These are phyloP conservation scores for Vitis cinerea DNA, from an alignment of 164 flowering plant species.

Conservation along the genomic window DNA sequence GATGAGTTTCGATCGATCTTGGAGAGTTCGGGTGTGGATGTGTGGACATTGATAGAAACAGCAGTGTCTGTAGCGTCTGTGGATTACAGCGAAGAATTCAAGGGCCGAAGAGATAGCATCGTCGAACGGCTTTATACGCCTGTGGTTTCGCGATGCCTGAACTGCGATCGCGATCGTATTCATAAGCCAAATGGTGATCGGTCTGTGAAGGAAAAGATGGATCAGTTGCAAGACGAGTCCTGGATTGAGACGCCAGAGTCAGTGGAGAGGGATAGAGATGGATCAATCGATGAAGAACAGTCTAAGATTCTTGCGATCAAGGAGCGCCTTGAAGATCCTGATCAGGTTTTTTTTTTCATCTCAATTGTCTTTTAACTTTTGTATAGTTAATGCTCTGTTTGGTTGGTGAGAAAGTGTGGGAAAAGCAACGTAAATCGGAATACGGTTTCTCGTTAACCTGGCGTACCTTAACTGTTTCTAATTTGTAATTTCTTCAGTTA, in stretches of 20 bases:
- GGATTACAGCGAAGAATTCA: constrained; percentile 66
- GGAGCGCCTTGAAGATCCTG: constrained; percentile 75
- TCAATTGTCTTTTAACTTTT: neutral
- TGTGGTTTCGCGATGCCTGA: constrained; percentile 30
- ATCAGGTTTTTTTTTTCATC: constrained; percentile 48
- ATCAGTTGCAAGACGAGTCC: constrained; percentile 17
- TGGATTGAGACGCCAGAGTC: constrained; percentile 8
- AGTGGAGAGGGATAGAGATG: constrained; percentile 35
- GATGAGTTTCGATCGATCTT: constrained; percentile 72
- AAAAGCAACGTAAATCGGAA: too few relatives aligned
- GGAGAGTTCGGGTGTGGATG: constrained; percentile 59
- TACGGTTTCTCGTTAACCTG: neutral
- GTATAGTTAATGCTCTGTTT: too few relatives aligned
- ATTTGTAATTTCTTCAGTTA: constrained; percentile 30
- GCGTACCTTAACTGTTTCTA: neutral
- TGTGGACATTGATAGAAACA: constrained; percentile 83
- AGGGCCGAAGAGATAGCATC: constrained; percentile 67
- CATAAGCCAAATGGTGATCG: constrained; percentile 5
- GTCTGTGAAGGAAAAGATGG: constrained; percentile 16
- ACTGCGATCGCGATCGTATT: constrained; percentile 28
- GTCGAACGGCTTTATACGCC: constrained; percentile 60
- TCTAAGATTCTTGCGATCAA: constrained; percentile 61
- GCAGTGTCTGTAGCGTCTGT: constrained; percentile 70
- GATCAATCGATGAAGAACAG: constrained; percentile 63
- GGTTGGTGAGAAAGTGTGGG: too few relatives aligned